Evolutionary conservation across 2,329 filamentous ascomycete species (phyloP), one percentile per base, ranked within the genome.

Genomic region (Monilinia aucupariae): DNA sequence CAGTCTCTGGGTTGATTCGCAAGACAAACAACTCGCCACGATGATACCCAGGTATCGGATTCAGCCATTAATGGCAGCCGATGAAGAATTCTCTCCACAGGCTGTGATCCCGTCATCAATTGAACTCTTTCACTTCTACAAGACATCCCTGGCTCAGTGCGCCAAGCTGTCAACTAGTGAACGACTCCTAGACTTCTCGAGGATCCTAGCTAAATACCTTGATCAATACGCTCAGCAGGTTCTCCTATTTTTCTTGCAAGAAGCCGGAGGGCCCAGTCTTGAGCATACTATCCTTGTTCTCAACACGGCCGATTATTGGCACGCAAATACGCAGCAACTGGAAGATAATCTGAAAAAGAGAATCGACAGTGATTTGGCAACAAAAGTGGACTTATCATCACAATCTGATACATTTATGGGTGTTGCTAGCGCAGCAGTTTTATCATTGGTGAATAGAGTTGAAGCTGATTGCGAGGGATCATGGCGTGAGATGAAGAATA

Each of bases 261-360:
- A 63, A 30, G 66, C 71, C 12, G 70, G 69, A 13, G 89, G 76
- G 71, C 79, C 83, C 2, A 76, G 80, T 4, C 71, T 94, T 2
- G 87, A 96, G 70, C 89, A 96, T 66, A 84, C 90, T 4, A 83
- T 97, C 17, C 79, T 96, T 4, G 92, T 97, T 1, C 80, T 99
- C 54, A 99, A 99, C 74, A 97, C 94, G 1, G 93, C 94, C 0
- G 94, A 99, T 73, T 99, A 97, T 75, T 99, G 94, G 84, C 93
- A 97, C 73, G 86, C 85, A 32, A 97, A 96, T 37, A 94, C 92
- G 55, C 92, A 87, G 54, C 93, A 97, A 73, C 81, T 99, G 0
- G 93, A 97, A 74, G 92, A 97, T 71, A 96, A 90, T 75, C 92
- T 99, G 75, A 93, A 91, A 76, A 88, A 90, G 70, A 86, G 92